Conservation (phyloP, 768 basidiomycete species). For the Leccinum variicolor region DNA sequence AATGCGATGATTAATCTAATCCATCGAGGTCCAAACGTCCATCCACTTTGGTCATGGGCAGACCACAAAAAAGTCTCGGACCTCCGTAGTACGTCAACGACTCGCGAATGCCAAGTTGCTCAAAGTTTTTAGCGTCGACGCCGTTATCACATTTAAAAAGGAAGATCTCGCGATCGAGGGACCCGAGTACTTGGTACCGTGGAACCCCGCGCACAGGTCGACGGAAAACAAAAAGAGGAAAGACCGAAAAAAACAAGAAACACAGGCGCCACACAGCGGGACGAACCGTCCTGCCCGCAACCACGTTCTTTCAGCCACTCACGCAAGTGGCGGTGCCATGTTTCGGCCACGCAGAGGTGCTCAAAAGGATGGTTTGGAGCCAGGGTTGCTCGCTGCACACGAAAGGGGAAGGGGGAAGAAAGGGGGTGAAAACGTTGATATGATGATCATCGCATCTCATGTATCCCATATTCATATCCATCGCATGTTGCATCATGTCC, state of each 20-base stretch:
- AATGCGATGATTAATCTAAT: background rate
- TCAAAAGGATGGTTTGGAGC: background rate
- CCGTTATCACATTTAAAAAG: slow-evolving; percentile 4
- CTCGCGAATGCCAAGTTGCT: background rate
- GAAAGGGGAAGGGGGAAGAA: background rate
- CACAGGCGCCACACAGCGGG: slow-evolving; percentile 17
- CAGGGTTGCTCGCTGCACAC: background rate
- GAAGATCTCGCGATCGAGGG: slow-evolving; percentile 4
- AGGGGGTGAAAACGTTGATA: background rate
- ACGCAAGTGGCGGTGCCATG: slow-evolving; percentile 14
- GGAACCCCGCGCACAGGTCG: background rate
- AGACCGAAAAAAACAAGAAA: background rate
- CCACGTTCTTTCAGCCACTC: slow-evolving; percentile 21
- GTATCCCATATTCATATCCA: background rate
- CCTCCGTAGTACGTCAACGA: slow-evolving; percentile 3
- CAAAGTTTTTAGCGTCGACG: slow-evolving; percentile 10
- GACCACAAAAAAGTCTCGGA: background rate
- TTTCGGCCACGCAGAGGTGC: slow-evolving; percentile 8
- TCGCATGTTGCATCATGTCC: slow-evolving; percentile 2
- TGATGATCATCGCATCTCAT: background rate
- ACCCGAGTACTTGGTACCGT: background rate
- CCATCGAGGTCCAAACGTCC: background rate
- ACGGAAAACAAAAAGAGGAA: background rate
- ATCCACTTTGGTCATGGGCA: background rate
- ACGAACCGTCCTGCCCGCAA: slow-evolving; percentile 12